A percentile compares a stretch with the other conserved stretches of the same genome.
Conservation (phyloP, 164 flowering plant genomes). For the Platanus orientalis region DNA sequence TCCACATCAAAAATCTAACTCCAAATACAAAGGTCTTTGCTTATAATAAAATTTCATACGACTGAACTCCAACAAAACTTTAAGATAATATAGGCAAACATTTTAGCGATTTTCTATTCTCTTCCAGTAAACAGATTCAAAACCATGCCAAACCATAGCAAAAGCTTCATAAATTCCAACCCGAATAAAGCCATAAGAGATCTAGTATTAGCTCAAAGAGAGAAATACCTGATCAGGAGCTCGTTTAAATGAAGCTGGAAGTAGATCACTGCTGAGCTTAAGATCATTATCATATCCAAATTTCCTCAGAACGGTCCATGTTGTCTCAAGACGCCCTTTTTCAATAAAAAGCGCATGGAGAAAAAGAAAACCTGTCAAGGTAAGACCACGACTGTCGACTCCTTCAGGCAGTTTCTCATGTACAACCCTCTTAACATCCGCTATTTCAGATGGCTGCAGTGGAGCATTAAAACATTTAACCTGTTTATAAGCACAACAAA, state of each 20-base stretch:
- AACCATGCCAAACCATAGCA: background rate
- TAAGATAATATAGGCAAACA: background rate
- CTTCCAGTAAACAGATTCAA: background rate
- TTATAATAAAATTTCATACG: background rate
- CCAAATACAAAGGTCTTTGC: too few species aligned
- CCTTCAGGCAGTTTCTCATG: slow-evolving; percentile 90
- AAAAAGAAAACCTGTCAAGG: slow-evolving; percentile 86
- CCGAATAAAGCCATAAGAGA: background rate
- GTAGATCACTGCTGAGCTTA: slow-evolving; percentile 66
- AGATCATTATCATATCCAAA: slow-evolving; percentile 93
- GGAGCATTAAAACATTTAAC: slow-evolving; percentile 97
- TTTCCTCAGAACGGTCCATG: slow-evolving; percentile 96
- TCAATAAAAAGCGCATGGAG: slow-evolving; percentile 97
- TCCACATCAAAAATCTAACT: too few species aligned
- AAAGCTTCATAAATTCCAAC: background rate
- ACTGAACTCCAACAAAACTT: background rate
- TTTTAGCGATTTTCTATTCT: background rate
- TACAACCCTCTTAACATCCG: slow-evolving; percentile 90
- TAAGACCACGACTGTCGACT: slow-evolving; percentile 82
- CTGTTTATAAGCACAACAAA: slow-evolving; percentile 33
- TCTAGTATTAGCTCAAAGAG: background rate
- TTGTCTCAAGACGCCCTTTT: slow-evolving; percentile 95
- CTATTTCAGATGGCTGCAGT: slow-evolving; percentile 84
- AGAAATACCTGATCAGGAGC: slow-evolving; percentile 79
- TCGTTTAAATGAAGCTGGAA: slow-evolving; percentile 55